Base-by-base conservation (phyloP, 2,329 filamentous ascomycete species). In the Biscogniauxia mediterranea region DNA sequence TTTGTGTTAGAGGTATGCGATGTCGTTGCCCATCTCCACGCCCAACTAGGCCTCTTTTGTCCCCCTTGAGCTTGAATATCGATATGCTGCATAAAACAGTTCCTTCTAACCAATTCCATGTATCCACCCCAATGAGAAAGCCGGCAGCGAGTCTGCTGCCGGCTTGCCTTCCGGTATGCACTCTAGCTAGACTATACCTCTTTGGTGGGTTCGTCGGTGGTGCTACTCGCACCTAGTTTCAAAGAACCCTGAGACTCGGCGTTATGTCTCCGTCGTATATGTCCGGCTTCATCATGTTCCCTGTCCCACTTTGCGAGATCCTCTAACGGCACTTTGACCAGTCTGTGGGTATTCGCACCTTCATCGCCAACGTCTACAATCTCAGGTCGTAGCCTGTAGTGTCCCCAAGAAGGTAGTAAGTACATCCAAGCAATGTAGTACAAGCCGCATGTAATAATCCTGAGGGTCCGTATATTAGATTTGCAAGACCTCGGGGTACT, bases 361-460 rank as follows among this genome's bases (percentile, higher is more conserved):
- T 76, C 75, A 54, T 80, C 78, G 6, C 83, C 83, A 11, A 86
- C 72, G 0, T 78, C 71, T 0, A 86, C 59, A 1, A 87, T 71
- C 28, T 86, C 82, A 15, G 86, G 81, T 0, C 85, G 79, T 50
- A 88, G 80, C 7, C 74, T 68, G 64, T 89, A 89, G 0, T 78
- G 75, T n/a, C 78, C 76, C 64, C 77, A 78, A 26, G 76, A 79
- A 0, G 87, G 86, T 0, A 89, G 64, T 1, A 83, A 23, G 54
- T 82, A 77, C 64, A 89, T 83, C 84, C 85, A 89, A 7, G 81
- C 59, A 7, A 78, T 74, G 64, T 89, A 89, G 71, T 89, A 89
- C 0, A 84, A 28, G 0, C 71, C 81, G 59, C 86, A 89, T 0
- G 80, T 5, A 2, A 78, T 63, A 42, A 89, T 74, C 49, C 83